Evolutionary conservation across 73 alveolate species (phyloP), one percentile per base, ranked within the genome.

Genomic region (Effrenium voratum): DNA sequence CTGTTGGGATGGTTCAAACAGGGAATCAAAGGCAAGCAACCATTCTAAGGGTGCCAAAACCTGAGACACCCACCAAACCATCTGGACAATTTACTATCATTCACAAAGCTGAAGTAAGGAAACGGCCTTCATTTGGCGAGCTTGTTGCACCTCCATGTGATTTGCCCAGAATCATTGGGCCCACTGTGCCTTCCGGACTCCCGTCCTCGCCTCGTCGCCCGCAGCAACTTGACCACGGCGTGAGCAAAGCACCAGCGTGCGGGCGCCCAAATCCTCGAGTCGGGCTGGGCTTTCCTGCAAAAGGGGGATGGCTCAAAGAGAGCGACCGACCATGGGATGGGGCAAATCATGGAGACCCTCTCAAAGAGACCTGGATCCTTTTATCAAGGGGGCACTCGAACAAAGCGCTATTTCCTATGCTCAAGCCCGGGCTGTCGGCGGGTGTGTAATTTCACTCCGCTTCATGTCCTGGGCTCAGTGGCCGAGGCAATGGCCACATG

Each of bases 181-280:
- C 77, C n/a, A 40, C 41, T 32, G 77, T 32, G 28, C 77, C 77
- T 66, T 40, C 41, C 28, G 77, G 22, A 32, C 43, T 40, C n/a
- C 22, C 40, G 36, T 40, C 40, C 43, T 60, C 36, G 50, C 85
- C 60, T 60, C 95, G 26, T 87, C 95, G 12, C 95, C 95, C 6
- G 83, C 57, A 26, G 95, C 95, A 49, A 87, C 95, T 45, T 66
- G 84, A 28, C 95, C 95, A 46, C 95, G 95, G 5, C 95, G 95
- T 44, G 95, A 87, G 95, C 80, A 66, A 3, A 87, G 84, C 16
- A 87, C 72, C 38, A 87, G 84, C 44, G 68, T 87, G 40, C 95
- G 95, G 32, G 95, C 95, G 43, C 95, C 95, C 70, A 87, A 68
- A 44, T 87, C 95, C 95, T 87, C 45, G 70, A 59, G 36, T 4